Evolutionary conservation across 2,329 filamentous ascomycete genomes (phyloP).

Genomic region (Cercospora berteroae): DNA sequence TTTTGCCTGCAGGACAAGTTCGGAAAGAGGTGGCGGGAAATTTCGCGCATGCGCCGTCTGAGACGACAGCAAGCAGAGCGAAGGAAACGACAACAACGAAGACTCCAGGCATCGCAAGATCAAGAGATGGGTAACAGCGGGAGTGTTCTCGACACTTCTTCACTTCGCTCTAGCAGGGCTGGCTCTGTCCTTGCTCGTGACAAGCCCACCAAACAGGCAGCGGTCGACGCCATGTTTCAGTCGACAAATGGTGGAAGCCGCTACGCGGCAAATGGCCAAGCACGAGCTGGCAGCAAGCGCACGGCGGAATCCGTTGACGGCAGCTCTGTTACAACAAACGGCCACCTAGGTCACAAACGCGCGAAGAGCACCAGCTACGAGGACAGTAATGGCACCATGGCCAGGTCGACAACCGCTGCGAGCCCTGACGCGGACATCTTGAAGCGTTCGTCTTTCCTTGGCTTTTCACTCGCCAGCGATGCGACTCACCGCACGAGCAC

Average conservation of each 20-base stretch:
- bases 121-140: slow-evolving; percentile 12
- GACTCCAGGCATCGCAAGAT: slow-evolving; percentile 26
- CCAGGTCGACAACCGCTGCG: slow-evolving; percentile 21
- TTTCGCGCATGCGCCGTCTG: slow-evolving; percentile 7
- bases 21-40: slow-evolving; percentile 39
- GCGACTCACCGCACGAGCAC: slow-evolving; percentile 39
- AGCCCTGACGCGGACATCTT: slow-evolving; percentile 22
- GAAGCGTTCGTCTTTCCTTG: slow-evolving; percentile 35
- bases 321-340: slow-evolving; percentile 8
- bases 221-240: slow-evolving; percentile 28
- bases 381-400: slow-evolving; percentile 25
- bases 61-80: slow-evolving; percentile 7
- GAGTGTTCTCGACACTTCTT: slow-evolving; percentile 17
- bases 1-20: slow-evolving; percentile 39
- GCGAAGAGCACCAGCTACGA: slow-evolving; percentile 32
- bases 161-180: slow-evolving; percentile 17
- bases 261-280: slow-evolving; percentile 17
- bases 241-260: slow-evolving; percentile 20
- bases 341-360: slow-evolving; percentile 30
- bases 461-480: slow-evolving; percentile 28
- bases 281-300: slow-evolving; percentile 29
- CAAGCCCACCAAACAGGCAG: slow-evolving; percentile 3
- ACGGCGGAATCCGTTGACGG: slow-evolving; percentile 27
- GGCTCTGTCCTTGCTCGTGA: neutral
- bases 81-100: slow-evolving; percentile 33